These are phyloP conservation scores for Boletus patriciae DNA, from an alignment of 768 basidiomycete genomes.

Conservation along the genomic window DNA sequence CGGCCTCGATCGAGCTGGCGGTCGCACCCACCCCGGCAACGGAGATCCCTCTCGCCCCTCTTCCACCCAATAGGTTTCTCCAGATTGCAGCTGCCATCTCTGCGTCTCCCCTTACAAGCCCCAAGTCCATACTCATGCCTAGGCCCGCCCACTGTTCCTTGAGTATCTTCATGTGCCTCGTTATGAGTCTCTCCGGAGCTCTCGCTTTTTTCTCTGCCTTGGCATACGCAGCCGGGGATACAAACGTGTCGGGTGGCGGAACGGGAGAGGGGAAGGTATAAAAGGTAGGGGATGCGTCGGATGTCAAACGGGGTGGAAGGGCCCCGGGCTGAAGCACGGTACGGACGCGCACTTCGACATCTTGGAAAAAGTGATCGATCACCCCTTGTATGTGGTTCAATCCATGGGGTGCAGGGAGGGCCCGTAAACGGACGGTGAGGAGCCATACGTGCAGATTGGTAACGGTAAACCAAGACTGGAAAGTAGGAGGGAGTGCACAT, in stretches of 20 bases:
- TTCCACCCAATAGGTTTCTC: constrained; percentile 86
- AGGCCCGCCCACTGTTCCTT: constrained; percentile 90
- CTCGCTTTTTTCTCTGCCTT: constrained; percentile 38
- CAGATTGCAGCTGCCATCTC: constrained; percentile 87
- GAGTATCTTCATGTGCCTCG: constrained; percentile 87
- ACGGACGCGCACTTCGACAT: constrained; percentile 88
- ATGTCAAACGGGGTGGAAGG: constrained; percentile 24
- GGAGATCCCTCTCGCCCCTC: constrained; percentile 73
- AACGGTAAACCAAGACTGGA: constrained; percentile 95
- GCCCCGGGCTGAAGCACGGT: constrained; percentile 65
- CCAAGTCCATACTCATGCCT: constrained; percentile 76
- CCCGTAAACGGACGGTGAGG: constrained; percentile 82
- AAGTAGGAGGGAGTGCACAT: constrained; percentile 85
- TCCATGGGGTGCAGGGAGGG: constrained; percentile 69
- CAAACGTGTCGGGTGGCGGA: constrained; percentile 27
- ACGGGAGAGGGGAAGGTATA: constrained; percentile 29
- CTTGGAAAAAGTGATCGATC: constrained; percentile 93
- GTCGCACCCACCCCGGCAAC: constrained; percentile 21
- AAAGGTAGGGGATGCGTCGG: constrained; percentile 19
- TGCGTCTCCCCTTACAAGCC: constrained; percentile 69
- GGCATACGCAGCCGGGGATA: constrained; percentile 28
- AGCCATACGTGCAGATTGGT: constrained; percentile 94
- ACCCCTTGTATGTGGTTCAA: constrained; percentile 73
- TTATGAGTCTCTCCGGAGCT: constrained; percentile 77
- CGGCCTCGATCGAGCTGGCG: constrained; percentile 4